phyloP scores from a whole-genome alignment of 1,284 basidiomycete genomes.

The Ustilago cynodontis region DNA sequence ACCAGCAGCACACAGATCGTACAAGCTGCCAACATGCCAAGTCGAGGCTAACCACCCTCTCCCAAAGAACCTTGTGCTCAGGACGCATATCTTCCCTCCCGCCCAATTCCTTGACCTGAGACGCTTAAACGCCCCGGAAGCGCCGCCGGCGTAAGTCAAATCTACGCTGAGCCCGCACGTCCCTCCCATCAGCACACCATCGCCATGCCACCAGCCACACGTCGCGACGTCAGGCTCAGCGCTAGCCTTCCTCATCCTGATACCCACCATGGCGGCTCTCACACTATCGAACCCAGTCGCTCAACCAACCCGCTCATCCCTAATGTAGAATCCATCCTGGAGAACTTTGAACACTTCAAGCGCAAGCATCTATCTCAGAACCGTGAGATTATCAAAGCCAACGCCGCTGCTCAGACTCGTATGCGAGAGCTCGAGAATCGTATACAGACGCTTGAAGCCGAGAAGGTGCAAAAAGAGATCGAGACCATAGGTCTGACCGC shows the following conservation, averaged over 20 bases:
- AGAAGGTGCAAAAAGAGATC: constrained; percentile 49
- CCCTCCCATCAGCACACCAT: not conserved
- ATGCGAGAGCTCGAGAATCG: constrained; percentile 65
- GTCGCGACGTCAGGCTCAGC: constrained; percentile 47
- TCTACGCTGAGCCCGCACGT: not conserved
- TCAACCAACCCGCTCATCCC: constrained; percentile 36
- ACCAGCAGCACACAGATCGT: too few species aligned
- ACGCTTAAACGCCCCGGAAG: too few species aligned
- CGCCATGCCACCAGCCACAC: constrained; percentile 48
- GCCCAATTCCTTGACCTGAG: too few species aligned
- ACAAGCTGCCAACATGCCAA: too few species aligned
- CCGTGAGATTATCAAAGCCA: constrained; percentile 67
- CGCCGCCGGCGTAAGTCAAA: not conserved
- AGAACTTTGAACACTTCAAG: constrained; percentile 65
- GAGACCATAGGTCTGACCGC: constrained; percentile 31
- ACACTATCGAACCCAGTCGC: constrained; percentile 36
- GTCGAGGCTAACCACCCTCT: too few species aligned
- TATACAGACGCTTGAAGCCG: constrained; percentile 57
- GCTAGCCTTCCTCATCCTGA: constrained; percentile 39
- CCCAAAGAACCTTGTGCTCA: too few species aligned
- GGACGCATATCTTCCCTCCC: too few species aligned
- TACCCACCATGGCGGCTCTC: constrained; percentile 10
- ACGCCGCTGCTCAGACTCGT: constrained; percentile 58
- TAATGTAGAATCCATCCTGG: constrained; percentile 64
- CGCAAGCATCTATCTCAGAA: constrained; percentile 69